Evolutionary conservation across 192 early-diverging fungal species (phyloP).

Genomic region (Phycomyces blakesleeanus): DNA sequence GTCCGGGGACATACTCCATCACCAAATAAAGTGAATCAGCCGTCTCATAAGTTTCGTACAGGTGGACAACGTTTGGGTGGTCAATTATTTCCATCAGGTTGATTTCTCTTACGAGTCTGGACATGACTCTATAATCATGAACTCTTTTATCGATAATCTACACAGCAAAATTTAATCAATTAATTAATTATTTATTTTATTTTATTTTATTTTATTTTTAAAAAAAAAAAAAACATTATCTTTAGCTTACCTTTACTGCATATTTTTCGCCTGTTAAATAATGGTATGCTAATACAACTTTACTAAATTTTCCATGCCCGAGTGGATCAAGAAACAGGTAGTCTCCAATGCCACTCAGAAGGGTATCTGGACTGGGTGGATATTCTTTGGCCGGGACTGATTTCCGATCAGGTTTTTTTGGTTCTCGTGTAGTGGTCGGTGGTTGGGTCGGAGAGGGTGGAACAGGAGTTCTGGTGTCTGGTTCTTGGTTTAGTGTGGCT

Average conservation of each 20-base stretch:
- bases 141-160: constrained; percentile 49
- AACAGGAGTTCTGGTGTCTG: constrained; percentile 1
- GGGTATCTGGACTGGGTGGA: constrained; percentile 35
- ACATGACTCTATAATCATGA: constrained; percentile 45
- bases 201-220: background rate
- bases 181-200: too few relatives aligned
- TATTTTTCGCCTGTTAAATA: constrained; percentile 33
- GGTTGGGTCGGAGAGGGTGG: background rate
- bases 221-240: background rate
- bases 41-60: constrained; percentile 80
- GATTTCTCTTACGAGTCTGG: constrained; percentile 74
- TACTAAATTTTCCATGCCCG: constrained; percentile 78
- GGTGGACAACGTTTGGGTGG: constrained; percentile 85
- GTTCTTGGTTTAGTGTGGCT: constrained; percentile 1
- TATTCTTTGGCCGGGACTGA: background rate
- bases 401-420: background rate
- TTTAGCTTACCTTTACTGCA: constrained; percentile 31
- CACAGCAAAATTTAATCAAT: too few relatives aligned
- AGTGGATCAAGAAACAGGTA: constrained; percentile 73
- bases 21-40: constrained; percentile 76
- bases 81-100: constrained; percentile 80
- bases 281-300: constrained; percentile 72
- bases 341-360: constrained; percentile 53
- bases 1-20: constrained; percentile 84
- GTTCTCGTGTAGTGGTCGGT: background rate